Percentiles rank a stretch among this genome's conserved stretches.
phyloP scores from a whole-genome alignment of 345 rosid genomes.

The Atalantia buxifolia region DNA sequence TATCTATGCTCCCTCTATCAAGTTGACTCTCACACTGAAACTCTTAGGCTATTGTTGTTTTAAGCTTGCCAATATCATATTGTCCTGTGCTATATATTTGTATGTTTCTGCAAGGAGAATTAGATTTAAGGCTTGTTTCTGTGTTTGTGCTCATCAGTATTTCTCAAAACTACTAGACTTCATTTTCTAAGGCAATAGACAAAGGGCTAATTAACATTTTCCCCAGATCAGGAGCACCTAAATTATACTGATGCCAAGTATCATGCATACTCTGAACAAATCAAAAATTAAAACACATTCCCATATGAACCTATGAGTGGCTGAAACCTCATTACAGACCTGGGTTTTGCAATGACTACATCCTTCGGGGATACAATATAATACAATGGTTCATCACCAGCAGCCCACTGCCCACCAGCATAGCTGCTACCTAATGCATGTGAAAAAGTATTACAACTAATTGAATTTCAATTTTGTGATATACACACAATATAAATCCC shows the following conservation, averaged over 20 bases:
- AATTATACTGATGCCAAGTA: background rate
- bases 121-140: no score
- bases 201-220: background rate
- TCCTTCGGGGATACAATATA: slow-evolving; percentile 97
- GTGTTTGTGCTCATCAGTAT: background rate
- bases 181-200: background rate
- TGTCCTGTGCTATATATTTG: no score
- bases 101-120: no score
- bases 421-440: slow-evolving; percentile 85
- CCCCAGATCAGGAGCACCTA: background rate
- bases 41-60: no score
- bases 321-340: slow-evolving; percentile 40
- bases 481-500: slow-evolving; percentile 12
- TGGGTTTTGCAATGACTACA: slow-evolving; percentile 97
- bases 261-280: background rate
- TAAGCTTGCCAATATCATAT: no score
- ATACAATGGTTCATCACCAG: slow-evolving; percentile 96
- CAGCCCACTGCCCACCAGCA: slow-evolving; percentile 99
- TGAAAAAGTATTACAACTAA: slow-evolving; percentile 15
- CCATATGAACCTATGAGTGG: background rate
- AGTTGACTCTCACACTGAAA: no score
- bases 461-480: slow-evolving; percentile 17
- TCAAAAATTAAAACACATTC: background rate
- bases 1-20: no score
- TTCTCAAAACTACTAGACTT: background rate